Conservation (phyloP, 2,329 filamentous ascomycete species). For the Fusarium sp. region DNA sequence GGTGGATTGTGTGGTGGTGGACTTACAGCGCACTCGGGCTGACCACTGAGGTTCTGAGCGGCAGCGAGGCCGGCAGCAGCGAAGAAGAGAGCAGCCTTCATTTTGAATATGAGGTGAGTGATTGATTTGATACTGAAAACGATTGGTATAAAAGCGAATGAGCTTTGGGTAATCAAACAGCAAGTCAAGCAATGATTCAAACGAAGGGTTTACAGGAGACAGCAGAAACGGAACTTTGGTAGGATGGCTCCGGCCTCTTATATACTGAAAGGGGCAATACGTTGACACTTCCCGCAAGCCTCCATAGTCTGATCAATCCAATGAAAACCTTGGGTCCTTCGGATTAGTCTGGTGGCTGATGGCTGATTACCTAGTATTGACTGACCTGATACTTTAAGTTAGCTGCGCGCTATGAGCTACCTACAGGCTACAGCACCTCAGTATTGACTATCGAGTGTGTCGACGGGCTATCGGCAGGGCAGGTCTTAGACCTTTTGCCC, state of each 20-base stretch:
- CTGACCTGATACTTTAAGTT: too few relatives aligned
- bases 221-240: not conserved
- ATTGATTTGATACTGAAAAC: not conserved
- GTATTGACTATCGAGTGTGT: too few relatives aligned
- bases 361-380: not conserved
- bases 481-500: slow-evolving; percentile 13
- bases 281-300: not conserved
- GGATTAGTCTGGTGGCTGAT: not conserved
- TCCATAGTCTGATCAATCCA: not conserved
- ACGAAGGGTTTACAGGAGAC: slow-evolving; percentile 9
- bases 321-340: not conserved
- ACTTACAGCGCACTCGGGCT: slow-evolving; percentile 59
- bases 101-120: slow-evolving; percentile 46
- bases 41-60: slow-evolving; percentile 54
- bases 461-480: too few relatives aligned
- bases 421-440: not conserved
- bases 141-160: slow-evolving; percentile 24
- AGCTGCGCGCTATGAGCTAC: too few relatives aligned
- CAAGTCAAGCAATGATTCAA: slow-evolving; percentile 1
- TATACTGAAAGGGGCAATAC: not conserved
- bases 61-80: slow-evolving; percentile 53
- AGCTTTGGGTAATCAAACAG: slow-evolving; percentile 6
- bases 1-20: not conserved
- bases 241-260: not conserved
- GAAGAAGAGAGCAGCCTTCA: slow-evolving; percentile 57